Evolutionary conservation across 176 grass and related monocot genomes (phyloP), one percentile per base, ranked within the genome.

Genomic region (Paspalum notatum): DNA sequence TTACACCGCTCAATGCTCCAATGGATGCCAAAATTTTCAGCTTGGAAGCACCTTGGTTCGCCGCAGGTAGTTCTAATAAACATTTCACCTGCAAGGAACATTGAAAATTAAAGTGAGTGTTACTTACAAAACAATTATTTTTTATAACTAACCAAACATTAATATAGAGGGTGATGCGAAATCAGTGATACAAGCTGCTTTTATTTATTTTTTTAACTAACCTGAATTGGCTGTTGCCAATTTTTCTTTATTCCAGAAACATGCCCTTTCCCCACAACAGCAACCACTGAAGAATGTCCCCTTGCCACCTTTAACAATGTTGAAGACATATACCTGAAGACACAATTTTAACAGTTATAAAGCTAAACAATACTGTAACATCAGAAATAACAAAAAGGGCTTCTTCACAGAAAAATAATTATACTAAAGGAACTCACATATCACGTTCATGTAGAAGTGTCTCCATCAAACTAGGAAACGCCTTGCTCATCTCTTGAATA

Each of bases 401-500:
- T 55, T 44, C 4, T 82, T 71, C 49, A 59, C 3, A 82, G 41
- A 48, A 51, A 51, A 62, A 39, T 24, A 26, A 72, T 52, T 68
- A 56, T 46, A 63, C 55, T 66, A 22, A 78, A 84, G 57, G 24
- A 76, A 88, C 90, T 83, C 75, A 98, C 96, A 95, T 41, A 78
- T 98, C 96, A 37, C 96, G 92, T 53, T 98, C 96, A 75, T 89
- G 87, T 42, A 98, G 77, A 85, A 98, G 92, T 38, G 92, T 95
- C 74, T 95, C 84, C 84, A 95, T 93, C 49, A 98, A 71, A 84
- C 84, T 93, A 80, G 96, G 96, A 71, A 98, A 98, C 61, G 75
- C 86, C 88, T 91, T 98, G 66, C 92, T 93, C 96, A 98, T 93
- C 84, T 95, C 92, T 98, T 98, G 96, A 85, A 95, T 90, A 15